Evolutionary conservation across 148 eudicot species (phyloP).

Genomic region (Rhododendron ovatum): DNA sequence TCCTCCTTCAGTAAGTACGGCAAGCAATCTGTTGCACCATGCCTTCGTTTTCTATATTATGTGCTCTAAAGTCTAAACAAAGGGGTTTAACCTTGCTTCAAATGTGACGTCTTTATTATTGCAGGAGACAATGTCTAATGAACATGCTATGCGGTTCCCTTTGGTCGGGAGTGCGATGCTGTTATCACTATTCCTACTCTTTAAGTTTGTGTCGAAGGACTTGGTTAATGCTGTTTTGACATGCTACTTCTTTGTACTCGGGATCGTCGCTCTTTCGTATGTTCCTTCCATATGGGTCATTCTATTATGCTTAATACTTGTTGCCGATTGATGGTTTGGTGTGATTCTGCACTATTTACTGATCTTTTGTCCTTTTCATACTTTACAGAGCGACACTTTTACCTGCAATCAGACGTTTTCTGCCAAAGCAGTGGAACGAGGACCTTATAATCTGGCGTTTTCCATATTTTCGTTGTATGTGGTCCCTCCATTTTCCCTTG

Average conservation of each 20-base stretch:
- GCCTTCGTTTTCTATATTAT: not conserved
- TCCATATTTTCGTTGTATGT: constrained; percentile 68
- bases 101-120: constrained; percentile 9
- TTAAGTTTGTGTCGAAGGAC: constrained; percentile 91
- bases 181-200: constrained; percentile 87
- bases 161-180: constrained; percentile 97
- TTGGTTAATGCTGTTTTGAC: constrained; percentile 93
- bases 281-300: constrained; percentile 30
- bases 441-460: constrained; percentile 76
- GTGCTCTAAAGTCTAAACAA: not conserved
- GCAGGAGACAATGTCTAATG: constrained; percentile 98
- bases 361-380: not conserved
- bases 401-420: constrained; percentile 74
- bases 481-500: constrained; percentile 1
- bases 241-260: constrained; percentile 86
- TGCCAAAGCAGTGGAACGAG: constrained; percentile 88
- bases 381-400: constrained; percentile 74
- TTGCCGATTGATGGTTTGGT: not conserved
- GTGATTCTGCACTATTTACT: not conserved
- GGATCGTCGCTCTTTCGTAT: constrained; percentile 89
- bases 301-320: constrained; percentile 5
- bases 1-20: constrained; percentile 81
- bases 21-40: not conserved
- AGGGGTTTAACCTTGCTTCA: not conserved
- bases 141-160: constrained; percentile 97